These are phyloP conservation scores for Tremellales sp. DNA, from an alignment of 1,284 basidiomycete genomes.

Conservation along the genomic window DNA sequence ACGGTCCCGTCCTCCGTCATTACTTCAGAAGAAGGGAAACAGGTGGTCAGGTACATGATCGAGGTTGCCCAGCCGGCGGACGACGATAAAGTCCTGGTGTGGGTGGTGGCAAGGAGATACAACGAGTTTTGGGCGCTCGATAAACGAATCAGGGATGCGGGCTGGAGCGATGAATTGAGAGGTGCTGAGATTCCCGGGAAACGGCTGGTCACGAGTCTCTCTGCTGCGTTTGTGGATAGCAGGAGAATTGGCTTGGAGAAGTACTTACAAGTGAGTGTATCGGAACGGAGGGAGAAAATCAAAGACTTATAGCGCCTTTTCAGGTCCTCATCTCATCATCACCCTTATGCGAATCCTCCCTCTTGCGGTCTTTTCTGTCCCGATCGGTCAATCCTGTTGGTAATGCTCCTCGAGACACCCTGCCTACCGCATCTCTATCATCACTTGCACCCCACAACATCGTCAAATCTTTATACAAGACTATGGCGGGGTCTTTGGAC, in stretches of 20 bases:
- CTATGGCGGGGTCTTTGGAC: constrained; percentile 85
- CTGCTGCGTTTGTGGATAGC: constrained; percentile 73
- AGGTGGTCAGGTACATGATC: constrained; percentile 87
- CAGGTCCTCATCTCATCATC: constrained; percentile 71
- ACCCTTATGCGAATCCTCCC: constrained; percentile 73
- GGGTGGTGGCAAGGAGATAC: constrained; percentile 87
- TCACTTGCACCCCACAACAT: constrained; percentile 56
- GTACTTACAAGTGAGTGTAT: constrained; percentile 70
- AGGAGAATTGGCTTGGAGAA: constrained; percentile 75
- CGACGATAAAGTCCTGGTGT: constrained; percentile 71
- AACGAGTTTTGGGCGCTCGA: constrained; percentile 92
- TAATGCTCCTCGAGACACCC: constrained; percentile 2
- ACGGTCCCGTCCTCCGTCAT: constrained; percentile 69
- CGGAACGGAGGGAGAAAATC: too few species aligned
- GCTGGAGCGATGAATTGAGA: constrained; percentile 54
- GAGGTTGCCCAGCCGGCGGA: constrained; percentile 79
- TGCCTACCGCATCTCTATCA: constrained; percentile 52
- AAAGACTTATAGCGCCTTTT: not conserved
- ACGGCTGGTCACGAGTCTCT: constrained; percentile 74
- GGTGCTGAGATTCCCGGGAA: constrained; percentile 77
- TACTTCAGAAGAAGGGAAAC: constrained; percentile 74
- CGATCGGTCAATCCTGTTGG: constrained; percentile 44
- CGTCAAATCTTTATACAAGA: constrained; percentile 78
- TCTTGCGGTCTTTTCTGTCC: constrained; percentile 81
- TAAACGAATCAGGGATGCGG: constrained; percentile 58